A percentile compares a stretch with the other conserved stretches of the same genome.
Evolutionary conservation across 768 basidiomycete genomes (phyloP).

Genomic region (Xanthoconium stramineum): DNA sequence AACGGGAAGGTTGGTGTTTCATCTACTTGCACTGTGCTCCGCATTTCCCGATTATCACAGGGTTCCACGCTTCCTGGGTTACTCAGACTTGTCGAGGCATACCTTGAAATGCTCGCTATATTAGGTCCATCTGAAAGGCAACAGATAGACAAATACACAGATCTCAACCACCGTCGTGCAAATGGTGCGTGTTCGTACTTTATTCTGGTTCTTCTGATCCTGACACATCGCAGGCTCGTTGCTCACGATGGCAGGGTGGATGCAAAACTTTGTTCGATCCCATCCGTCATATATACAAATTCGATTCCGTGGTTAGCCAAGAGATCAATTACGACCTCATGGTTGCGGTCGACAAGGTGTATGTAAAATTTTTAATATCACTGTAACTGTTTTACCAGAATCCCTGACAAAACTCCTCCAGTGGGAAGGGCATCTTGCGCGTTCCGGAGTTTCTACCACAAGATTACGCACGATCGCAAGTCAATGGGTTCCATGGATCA

Average conservation of each 20-base stretch:
- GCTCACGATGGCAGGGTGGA: conserved; percentile 88
- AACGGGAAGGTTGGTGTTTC: conserved; percentile 71
- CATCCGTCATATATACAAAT: conserved; percentile 92
- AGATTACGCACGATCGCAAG: conserved; percentile 42
- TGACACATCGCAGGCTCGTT: conserved; percentile 55
- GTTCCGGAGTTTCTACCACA: conserved; percentile 62
- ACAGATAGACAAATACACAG: conserved; percentile 73
- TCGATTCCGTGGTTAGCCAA: conserved; percentile 84
- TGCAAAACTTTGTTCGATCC: conserved; percentile 80
- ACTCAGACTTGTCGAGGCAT: conserved; percentile 75
- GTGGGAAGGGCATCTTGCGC: conserved; percentile 65
- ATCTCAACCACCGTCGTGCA: conserved; percentile 73
- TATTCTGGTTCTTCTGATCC: background rate
- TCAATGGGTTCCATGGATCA: conserved; percentile 22
- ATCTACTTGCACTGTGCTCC: background rate
- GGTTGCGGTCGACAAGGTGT: conserved; percentile 88
- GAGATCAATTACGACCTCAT: conserved; percentile 94
- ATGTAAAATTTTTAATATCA: conserved; percentile 41
- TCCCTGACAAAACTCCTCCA: conserved; percentile 25
- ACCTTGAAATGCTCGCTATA: conserved; percentile 86
- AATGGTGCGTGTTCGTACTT: conserved; percentile 52
- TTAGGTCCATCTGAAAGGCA: conserved; percentile 50
- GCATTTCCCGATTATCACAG: conserved; percentile 34
- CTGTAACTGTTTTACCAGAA: background rate
- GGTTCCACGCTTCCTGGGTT: conserved; percentile 72